Evolutionary conservation across 2,329 filamentous ascomycete genomes (phyloP), one percentile per base, ranked within the genome.

Genomic region (Colletotrichum australisinense): DNA sequence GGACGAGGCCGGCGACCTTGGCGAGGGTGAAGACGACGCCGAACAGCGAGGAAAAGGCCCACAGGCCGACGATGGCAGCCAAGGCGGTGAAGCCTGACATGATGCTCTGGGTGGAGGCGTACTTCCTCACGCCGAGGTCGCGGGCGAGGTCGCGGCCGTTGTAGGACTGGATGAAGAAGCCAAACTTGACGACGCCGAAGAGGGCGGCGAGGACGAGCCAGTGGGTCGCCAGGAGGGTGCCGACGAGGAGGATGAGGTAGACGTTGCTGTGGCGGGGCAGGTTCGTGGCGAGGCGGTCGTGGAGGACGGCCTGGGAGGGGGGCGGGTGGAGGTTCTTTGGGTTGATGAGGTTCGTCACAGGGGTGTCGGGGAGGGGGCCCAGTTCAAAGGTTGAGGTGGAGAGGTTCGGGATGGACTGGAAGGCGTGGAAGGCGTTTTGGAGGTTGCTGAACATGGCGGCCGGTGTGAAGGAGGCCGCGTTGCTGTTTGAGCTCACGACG

Each of bases 171-270:
- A 73, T 58, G 56, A 73, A 71, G 46, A 73, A 62, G 55, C 71
- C 71, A 38, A 56, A 28, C 35, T 73, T 73, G 60, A 73, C 60
- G 56, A 73, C 67, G 62, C 55, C 71, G 56, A 73, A 73, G 42
- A 73, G 32, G 42, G 71, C 60, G 35, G 67, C 67, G 32, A 73
- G 60, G 16, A 73, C 60, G 67, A 73, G 67, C 71, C 71, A 73
- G 49, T 73, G 71, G 11, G 67, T 70, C 8, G 71, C 67, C 55
- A 73, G 55, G 26, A 73, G 56, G 35, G 67, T 73, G 55, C 71
- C 71, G 60, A 73, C 71, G 30, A 73, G 60, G n/a, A 73, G 71
- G 60, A 73, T 70, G 35, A 65, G 58, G 49, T 73, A 73, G 67
- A 68, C 71, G 35, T 71, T 73, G 60, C 71, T 68, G 67, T 73